Evolutionary conservation across 2,329 filamentous ascomycete genomes (phyloP).

Genomic region (Trichoderma atrobrunneum): DNA sequence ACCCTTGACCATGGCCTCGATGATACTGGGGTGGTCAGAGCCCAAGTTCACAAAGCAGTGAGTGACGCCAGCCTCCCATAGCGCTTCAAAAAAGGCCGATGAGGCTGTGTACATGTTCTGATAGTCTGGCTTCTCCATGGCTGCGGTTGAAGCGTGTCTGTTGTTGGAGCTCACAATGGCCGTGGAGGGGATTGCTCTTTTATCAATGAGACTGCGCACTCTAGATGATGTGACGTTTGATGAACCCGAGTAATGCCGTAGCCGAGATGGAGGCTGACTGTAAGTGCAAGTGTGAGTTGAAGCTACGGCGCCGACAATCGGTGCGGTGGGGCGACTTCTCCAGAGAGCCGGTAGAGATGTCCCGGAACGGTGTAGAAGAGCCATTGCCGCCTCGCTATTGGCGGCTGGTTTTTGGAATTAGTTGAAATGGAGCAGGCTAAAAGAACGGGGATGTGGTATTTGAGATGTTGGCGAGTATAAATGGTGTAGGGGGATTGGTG

Average conservation of each 20-base stretch:
- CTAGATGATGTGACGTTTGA: background rate
- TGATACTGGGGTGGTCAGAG: slow-evolving; percentile 72
- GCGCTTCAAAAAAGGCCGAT: slow-evolving; percentile 77
- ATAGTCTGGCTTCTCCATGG: slow-evolving; percentile 22
- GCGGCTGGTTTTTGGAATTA: background rate
- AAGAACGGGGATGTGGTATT: background rate
- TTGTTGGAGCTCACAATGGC: slow-evolving; percentile 6
- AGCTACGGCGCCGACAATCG: slow-evolving; percentile 15
- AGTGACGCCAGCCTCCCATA: slow-evolving; percentile 66
- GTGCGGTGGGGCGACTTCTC: slow-evolving; percentile 23
- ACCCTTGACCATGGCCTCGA: slow-evolving; percentile 77
- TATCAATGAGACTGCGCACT: background rate
- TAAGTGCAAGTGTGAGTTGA: slow-evolving; percentile 10
- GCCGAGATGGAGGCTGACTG: slow-evolving; percentile 1
- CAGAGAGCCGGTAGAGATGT: slow-evolving; percentile 26
- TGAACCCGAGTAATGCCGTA: background rate
- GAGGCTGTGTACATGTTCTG: slow-evolving; percentile 66
- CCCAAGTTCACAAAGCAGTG: slow-evolving; percentile 65
- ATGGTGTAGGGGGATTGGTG: slow-evolving; percentile 9
- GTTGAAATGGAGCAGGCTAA: background rate
- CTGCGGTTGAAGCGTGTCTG: slow-evolving; percentile 21
- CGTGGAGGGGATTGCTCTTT: background rate
- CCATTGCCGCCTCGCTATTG: slow-evolving; percentile 25
- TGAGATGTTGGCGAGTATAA: background rate
- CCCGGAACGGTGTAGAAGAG: slow-evolving; percentile 28